Evolutionary conservation across 257 asterid species (phyloP), one percentile per base, ranked within the genome.

Genomic region (Euphrasia confusa): DNA sequence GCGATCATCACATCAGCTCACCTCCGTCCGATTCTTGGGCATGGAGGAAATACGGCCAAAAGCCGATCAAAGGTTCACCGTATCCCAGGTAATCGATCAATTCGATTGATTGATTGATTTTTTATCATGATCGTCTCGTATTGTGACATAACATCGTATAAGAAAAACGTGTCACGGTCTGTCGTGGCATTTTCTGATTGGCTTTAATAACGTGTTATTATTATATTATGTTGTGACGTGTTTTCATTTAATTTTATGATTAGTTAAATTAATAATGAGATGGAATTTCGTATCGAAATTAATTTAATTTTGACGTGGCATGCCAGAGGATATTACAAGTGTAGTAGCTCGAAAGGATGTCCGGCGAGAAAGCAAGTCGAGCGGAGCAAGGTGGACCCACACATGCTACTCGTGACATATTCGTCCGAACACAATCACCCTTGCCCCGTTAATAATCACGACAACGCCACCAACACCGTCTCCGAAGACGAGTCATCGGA

Each of bases 1-100:
- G 85, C 10, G 97, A 89, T 67, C 24, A 49, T 49, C 88, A 76
- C 66, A 81, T 81, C 74, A 85, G 83, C 17, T 66, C 94, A 66
- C 99, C 99, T 6, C 99, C 97, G 62, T 84, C 86, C 4, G 99
- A 92, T 85, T 84, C 95, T 32, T 92, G 99, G 96, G 89, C 97
- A 37, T 92, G 99, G 99, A 79, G 99, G 54, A 92, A 92, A 73
- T 88, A 90, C 71, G 54, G 54, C 26, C 54, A 49, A 49, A 49
- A 49, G 54, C 54, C 54, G 10, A 49, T 49, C 54, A 49, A 91
- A 75, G 98, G 97, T 26, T 91, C 98, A 56, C 98, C 98, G 0
- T 86, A 86, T 74, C 99, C 99, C 1, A 83, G 99, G 99, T 86
- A 30, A n/a, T n/a, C 4, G 33, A 4, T 21, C 24, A 4, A 28